A percentile compares a stretch with the other conserved stretches of the same genome.
Conservation (phyloP, 2,329 filamentous ascomycete genomes). For the Phyllachora maydis region DNA sequence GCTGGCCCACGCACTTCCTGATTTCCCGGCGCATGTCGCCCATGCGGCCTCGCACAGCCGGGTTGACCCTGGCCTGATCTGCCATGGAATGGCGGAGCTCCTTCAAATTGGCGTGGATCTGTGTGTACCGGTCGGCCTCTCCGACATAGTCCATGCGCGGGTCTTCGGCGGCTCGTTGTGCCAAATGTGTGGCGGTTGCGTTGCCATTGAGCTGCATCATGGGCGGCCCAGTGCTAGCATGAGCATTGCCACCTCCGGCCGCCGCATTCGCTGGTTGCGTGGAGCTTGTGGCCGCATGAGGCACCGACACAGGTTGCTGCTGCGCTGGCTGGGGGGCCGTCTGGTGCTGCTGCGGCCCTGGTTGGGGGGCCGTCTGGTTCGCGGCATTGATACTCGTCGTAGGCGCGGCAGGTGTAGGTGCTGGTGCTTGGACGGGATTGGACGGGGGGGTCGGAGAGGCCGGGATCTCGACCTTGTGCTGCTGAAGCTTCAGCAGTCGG, state of each 20-base stretch:
- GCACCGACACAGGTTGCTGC: too few species aligned
- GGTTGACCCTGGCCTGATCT: conserved; percentile 31
- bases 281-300: too few species aligned
- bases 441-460: too few species aligned
- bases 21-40: conserved; percentile 55
- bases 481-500: conserved; percentile 11
- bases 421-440: too few species aligned
- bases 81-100: conserved; percentile 24
- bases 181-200: background rate
- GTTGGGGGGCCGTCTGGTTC: conserved; percentile 1
- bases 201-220: conserved; percentile 4
- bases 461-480: conserved; percentile 10
- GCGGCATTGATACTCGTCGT: conserved; percentile 1
- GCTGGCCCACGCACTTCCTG: conserved; percentile 51
- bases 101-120: conserved; percentile 50
- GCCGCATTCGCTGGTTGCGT: too few species aligned
- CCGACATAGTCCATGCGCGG: too few species aligned
- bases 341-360: too few species aligned
- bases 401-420: background rate
- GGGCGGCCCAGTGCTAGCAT: too few species aligned
- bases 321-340: too few species aligned
- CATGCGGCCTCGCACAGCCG: conserved; percentile 39
- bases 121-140: too few species aligned
- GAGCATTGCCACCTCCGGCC: too few species aligned
- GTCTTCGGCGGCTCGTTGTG: background rate